Percentiles rank a stretch among this genome's conserved stretches.
These are phyloP conservation scores for Floccularia luteovirens DNA, from an alignment of 768 basidiomycete genomes.

Conservation along the genomic window DNA sequence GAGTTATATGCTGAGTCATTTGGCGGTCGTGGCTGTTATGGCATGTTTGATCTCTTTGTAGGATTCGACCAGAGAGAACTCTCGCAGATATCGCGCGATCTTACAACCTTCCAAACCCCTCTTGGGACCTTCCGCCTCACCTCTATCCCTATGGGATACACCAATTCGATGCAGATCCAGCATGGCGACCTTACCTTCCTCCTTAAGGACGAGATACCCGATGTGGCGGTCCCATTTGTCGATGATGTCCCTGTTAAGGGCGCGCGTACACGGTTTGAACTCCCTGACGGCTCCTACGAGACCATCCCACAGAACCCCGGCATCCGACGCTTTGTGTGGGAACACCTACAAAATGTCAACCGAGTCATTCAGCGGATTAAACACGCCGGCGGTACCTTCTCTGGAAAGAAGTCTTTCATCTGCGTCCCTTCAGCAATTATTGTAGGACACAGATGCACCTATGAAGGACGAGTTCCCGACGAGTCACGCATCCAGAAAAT, in stretches of 20 bases:
- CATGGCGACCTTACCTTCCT: constrained; percentile 30
- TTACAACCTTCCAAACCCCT: constrained; percentile 27
- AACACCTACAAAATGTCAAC: constrained; percentile 27
- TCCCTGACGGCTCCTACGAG: constrained; percentile 19
- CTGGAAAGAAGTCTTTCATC: constrained; percentile 23
- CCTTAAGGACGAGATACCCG: constrained; percentile 28
- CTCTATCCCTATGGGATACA: constrained; percentile 25
- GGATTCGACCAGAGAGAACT: constrained; percentile 22
- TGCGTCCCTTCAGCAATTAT: constrained; percentile 17
- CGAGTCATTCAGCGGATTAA: constrained; percentile 26
- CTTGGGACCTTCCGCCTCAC: constrained; percentile 14
- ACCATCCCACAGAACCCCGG: constrained; percentile 25
- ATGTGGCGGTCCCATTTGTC: constrained; percentile 25
- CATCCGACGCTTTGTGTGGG: constrained; percentile 29
- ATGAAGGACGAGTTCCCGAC: constrained; percentile 21
- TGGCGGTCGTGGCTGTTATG: constrained; percentile 11
- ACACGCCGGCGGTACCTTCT: constrained; percentile 27
- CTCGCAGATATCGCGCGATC: constrained; percentile 16
- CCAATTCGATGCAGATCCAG: constrained; percentile 18
- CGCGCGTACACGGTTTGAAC: constrained; percentile 19
- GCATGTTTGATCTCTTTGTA: constrained; percentile 19
- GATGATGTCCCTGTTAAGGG: constrained; percentile 30
- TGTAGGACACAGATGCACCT: constrained; percentile 29
- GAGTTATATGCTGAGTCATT: constrained; percentile 17
- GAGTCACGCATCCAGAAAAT: constrained; percentile 9